phyloP scores from a whole-genome alignment of 2,329 filamentous ascomycete species.

The Xylaria arbuscula region DNA sequence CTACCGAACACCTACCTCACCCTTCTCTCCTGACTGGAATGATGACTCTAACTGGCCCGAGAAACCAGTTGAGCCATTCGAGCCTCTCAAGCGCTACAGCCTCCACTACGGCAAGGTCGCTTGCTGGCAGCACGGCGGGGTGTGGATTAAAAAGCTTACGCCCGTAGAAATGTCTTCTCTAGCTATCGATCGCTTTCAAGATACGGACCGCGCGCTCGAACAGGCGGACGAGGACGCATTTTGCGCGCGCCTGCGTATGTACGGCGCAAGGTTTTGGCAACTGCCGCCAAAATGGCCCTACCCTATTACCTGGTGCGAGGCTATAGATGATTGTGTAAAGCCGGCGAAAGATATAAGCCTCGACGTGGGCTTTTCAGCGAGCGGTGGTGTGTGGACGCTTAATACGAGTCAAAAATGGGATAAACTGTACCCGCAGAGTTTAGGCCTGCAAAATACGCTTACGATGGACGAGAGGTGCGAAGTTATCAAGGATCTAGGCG shows the following conservation, averaged over 20 bases:
- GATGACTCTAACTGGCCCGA: neutral
- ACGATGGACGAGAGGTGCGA: slow-evolving; percentile 1
- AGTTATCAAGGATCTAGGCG: neutral
- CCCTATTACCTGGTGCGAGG: neutral
- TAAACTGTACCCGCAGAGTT: neutral
- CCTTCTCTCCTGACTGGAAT: neutral
- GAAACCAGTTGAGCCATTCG: neutral
- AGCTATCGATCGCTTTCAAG: neutral
- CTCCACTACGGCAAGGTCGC: neutral
- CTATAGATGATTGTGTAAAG: neutral
- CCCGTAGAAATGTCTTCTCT: neutral
- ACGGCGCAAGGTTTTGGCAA: neutral
- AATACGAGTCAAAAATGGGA: neutral
- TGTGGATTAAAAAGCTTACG: neutral
- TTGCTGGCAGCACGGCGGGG: neutral
- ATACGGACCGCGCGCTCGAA: neutral
- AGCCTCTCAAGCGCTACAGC: slow-evolving; percentile 1
- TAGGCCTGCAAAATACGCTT: neutral
- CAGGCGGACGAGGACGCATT: neutral
- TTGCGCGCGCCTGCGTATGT: neutral
- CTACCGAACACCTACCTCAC: neutral
- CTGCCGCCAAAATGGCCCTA: neutral
- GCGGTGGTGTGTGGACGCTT: neutral
- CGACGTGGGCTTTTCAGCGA: neutral
- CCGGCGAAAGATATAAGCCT: neutral